Evolutionary conservation across 2,329 filamentous ascomycete species (phyloP), one percentile per base, ranked within the genome.

Genomic region (Aureobasidium leucospermi): DNA sequence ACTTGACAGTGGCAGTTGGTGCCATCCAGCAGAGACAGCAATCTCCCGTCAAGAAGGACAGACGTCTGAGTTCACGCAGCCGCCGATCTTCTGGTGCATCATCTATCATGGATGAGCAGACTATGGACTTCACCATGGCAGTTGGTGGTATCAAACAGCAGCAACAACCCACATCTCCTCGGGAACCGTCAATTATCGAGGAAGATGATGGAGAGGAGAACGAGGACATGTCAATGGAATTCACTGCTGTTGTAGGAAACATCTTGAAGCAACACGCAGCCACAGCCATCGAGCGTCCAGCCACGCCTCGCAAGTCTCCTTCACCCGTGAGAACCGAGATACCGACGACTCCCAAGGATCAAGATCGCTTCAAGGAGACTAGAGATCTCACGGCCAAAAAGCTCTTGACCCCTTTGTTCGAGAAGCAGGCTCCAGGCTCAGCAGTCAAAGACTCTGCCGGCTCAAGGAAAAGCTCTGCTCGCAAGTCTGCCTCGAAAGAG

Each of bases 41-140:
- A 9, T 66, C 66, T 41, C 67, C 70, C 10, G 53, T 55, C n/a
- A 68, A 66, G 53, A 43, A 58, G 38, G 64, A 65, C 10, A 66
- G 68, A 32, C 60, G 69, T 15, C 63, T 56, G 53, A 72, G 67
- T 51, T 59, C 74, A 42, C 70, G 73, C 45, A 70, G 69, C 47
- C 70, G 73, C 61, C 65, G 67, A 59, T 73, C 68, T 59, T 73
- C 65, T 56, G 72, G 67, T 39, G 62, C 65, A 16, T 71, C 66
- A 19, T 70, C 67, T 3, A 72, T 71, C 7, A 63, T 69, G 23
- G 76, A 75, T 13, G 78, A 81, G 60, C 75, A 76, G 63, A 80
- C 76, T 34, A 79, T 83, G 80, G 81, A 85, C 47, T 76, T 84
- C 49, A 84, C 81, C 1, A 76, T 75, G 63, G 78, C 79, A 34